These are phyloP conservation scores for Creolimax fragrantissima DNA, from an alignment of 78 protist species.

Conservation along the genomic window DNA sequence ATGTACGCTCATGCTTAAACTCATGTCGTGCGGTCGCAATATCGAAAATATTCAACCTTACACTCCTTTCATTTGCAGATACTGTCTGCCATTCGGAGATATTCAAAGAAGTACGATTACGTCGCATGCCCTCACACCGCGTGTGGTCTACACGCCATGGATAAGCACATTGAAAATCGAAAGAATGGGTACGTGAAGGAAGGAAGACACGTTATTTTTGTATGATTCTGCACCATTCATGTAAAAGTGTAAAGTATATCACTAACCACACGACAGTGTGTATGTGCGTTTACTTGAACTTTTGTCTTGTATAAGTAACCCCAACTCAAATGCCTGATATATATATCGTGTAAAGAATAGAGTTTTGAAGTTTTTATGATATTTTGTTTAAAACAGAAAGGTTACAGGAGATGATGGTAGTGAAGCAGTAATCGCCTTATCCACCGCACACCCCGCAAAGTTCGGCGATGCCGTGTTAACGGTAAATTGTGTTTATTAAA, in stretches of 20 bases:
- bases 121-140: conserved; percentile 24
- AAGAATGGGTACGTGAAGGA: background rate
- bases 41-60: no score
- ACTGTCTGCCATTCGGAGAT: background rate
- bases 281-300: background rate
- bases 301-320: background rate
- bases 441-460: conserved; percentile 51
- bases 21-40: no score
- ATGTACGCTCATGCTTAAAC: background rate
- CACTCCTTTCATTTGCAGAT: background rate
- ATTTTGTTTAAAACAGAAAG: background rate
- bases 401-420: background rate
- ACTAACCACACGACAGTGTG: background rate
- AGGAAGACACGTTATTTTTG: background rate
- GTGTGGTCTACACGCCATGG: background rate
- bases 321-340: background rate
- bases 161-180: background rate
- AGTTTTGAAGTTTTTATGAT: background rate
- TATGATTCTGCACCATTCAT: background rate
- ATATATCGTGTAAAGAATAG: background rate
- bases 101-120: background rate
- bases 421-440: conserved; percentile 16
- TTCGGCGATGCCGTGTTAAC: conserved; percentile 18
- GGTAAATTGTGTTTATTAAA: background rate
- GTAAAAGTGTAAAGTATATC: background rate